These are phyloP conservation scores for Aspergillus tubingensis DNA, from an alignment of 2,329 filamentous ascomycete species.

Conservation along the genomic window DNA sequence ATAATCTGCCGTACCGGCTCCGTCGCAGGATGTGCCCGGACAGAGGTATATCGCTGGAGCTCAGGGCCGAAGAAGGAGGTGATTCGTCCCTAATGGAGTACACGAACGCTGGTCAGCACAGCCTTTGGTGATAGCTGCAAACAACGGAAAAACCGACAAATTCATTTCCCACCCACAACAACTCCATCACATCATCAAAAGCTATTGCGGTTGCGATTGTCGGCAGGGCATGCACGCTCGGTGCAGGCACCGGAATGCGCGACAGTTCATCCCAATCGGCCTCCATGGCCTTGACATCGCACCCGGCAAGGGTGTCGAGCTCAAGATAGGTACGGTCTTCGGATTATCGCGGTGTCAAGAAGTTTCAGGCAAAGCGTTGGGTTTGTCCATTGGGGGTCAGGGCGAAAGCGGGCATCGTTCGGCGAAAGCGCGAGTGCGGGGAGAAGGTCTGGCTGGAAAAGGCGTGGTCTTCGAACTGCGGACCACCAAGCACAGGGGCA, in stretches of 20 bases:
- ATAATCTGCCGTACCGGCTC: slow-evolving; percentile 85
- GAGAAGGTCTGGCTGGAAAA: slow-evolving; percentile 26
- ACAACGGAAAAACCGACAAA: slow-evolving; percentile 60
- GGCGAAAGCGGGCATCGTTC: slow-evolving; percentile 38
- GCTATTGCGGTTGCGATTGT: slow-evolving; percentile 76
- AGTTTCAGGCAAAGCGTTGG: slow-evolving; percentile 13
- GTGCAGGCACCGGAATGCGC: slow-evolving; percentile 77
- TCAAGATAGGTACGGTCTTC: slow-evolving; percentile 3
- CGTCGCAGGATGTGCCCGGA: slow-evolving; percentile 70
- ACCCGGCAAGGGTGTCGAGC: slow-evolving; percentile 14
- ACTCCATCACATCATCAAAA: slow-evolving; percentile 86
- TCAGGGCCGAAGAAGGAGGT: slow-evolving; percentile 86
- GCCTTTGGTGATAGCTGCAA: not conserved
- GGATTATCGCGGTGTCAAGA: not conserved
- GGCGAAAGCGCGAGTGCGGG: slow-evolving; percentile 40
- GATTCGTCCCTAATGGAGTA: slow-evolving; percentile 70
- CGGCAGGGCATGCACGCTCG: slow-evolving; percentile 68
- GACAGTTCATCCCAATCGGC: slow-evolving; percentile 66
- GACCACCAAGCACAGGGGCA: not conserved
- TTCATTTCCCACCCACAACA: slow-evolving; percentile 91
- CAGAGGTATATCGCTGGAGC: slow-evolving; percentile 86
- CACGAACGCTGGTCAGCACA: slow-evolving; percentile 15
- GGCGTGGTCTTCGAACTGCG: not conserved
- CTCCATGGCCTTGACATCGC: slow-evolving; percentile 43
- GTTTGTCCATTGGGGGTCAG: slow-evolving; percentile 36